Evolutionary conservation across 1,284 basidiomycete genomes (phyloP), one percentile per base, ranked within the genome.

Genomic region (Sporisorium graminicola): DNA sequence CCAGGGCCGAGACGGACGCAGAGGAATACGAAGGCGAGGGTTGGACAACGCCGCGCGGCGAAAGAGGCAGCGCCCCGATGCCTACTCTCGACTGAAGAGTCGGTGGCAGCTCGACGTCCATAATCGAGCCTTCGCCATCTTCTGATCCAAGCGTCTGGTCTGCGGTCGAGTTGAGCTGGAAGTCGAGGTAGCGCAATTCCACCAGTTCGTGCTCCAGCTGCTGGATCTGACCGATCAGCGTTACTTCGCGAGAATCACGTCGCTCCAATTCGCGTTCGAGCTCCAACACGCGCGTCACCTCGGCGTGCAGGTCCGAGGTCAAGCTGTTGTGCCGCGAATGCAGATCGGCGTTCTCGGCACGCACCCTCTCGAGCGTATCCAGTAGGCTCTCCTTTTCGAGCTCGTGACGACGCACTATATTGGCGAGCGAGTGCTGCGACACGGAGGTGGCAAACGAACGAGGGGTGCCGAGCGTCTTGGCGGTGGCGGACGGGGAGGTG

Each of bases 361-460:
- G 68, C 16, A 75, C 44, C 29, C 75, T 46, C 55, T 81, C 74
- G 49, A 81, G 74, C 26, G 64, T 76, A 47, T 81, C 79, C 26
- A 81, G 67, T 55, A 81, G 33, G 40, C 73, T 76, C 53, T 81
- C 78, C 56, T 77, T 79, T 51, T 81, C 79, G 14, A 81, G 71
- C 47, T 78, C 77, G 47, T 81, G 79, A 18, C 79, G 77, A 42
- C 77, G 71, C 22, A 77, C 60, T 60, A 79, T 58, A 55, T 74
- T 58, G 55, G 65, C 67, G 10, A 78, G 29, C 50, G 72, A 72
- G 9, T 65, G 61, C 44, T 74, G 76, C 65, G 74, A 77, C 9
- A 65, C 60, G 3, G 74, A 68, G 0, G 65, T 72, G 54, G 64
- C 65, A 54, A 66, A 67, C 47, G 77, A 81, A 37, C 78, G 62